Percentiles rank a stretch among this genome's conserved stretches.
Evolutionary conservation across 768 basidiomycete species (phyloP).

Genomic region (Kwoniella botswanensis): DNA sequence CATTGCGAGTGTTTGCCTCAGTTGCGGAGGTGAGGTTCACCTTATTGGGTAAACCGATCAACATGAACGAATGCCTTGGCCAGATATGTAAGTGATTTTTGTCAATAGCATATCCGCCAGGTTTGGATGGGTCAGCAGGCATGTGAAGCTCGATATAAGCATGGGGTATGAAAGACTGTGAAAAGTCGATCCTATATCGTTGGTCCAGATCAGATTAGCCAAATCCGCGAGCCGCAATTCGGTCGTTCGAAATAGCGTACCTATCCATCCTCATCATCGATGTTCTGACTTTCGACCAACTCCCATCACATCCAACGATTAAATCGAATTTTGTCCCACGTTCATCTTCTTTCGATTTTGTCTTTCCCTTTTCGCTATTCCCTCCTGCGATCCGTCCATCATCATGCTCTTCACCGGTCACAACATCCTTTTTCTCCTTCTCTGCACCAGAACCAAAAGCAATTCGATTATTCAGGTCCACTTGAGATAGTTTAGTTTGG

Average conservation of each 20-base stretch:
- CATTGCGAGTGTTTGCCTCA: too few relatives aligned
- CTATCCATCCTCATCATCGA: conserved; percentile 95
- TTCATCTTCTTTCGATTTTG: conserved; percentile 29
- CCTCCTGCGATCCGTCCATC: conserved; percentile 34
- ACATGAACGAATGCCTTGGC: conserved; percentile 99
- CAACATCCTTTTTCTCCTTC: conserved; percentile 11
- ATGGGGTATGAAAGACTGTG: conserved; percentile 92
- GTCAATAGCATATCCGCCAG: conserved; percentile 82
- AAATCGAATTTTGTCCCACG: conserved; percentile 54
- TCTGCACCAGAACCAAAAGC: conserved; percentile 35
- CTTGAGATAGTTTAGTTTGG: conserved; percentile 74
- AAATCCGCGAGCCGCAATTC: background rate
- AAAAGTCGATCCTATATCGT: conserved; percentile 80
- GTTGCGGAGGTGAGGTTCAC: conserved; percentile 61
- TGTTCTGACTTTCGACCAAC: conserved; percentile 84
- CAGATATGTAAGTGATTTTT: conserved; percentile 97
- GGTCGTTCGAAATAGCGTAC: conserved; percentile 61
- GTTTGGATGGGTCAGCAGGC: conserved; percentile 66
- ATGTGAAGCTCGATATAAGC: conserved; percentile 97
- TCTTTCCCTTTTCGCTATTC: conserved; percentile 18
- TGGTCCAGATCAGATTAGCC: background rate
- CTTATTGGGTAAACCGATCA: conserved; percentile 97
- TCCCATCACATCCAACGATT: conserved; percentile 86
- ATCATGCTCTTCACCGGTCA: conserved; percentile 46
- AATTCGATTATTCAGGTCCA: conserved; percentile 68